These are phyloP conservation scores for Fraxinus albicans DNA, from an alignment of 305 asterid genomes.

Conservation along the genomic window DNA sequence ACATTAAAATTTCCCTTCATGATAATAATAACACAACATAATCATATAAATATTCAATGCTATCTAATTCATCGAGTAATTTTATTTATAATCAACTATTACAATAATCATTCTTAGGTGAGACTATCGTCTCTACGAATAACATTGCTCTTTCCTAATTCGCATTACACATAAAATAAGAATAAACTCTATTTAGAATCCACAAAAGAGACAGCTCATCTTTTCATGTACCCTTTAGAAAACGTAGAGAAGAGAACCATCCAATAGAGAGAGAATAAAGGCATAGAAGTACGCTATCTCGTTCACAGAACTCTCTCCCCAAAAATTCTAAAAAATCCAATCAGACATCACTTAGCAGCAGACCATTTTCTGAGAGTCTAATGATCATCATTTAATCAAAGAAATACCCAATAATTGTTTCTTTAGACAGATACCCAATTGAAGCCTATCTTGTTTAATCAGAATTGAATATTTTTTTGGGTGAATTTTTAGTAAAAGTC, in stretches of 20 bases:
- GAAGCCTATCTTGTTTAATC: slow-evolving; percentile 25
- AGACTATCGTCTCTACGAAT: no score
- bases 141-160: no score
- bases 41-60: no score
- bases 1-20: no score
- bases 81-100: no score
- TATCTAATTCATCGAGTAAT: no score
- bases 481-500: slow-evolving; percentile 20
- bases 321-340: slow-evolving; percentile 20
- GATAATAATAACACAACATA: no score
- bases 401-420: slow-evolving; percentile 3
- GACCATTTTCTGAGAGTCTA: slow-evolving; percentile 6
- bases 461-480: slow-evolving; percentile 13
- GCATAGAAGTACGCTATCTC: slow-evolving; percentile 16
- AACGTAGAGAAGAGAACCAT: slow-evolving; percentile 29
- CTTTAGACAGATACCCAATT: slow-evolving; percentile 33
- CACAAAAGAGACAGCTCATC: slow-evolving; percentile 33
- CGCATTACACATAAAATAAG: not conserved
- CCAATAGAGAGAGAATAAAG: slow-evolving; percentile 28
- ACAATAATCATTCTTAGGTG: no score
- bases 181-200: not conserved
- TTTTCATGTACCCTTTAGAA: slow-evolving; percentile 20
- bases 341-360: not conserved
- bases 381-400: not conserved
- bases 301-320: slow-evolving; percentile 6